phyloP scores from a whole-genome alignment of 2,329 filamentous ascomycete genomes.

The Chaetomium sp. region DNA sequence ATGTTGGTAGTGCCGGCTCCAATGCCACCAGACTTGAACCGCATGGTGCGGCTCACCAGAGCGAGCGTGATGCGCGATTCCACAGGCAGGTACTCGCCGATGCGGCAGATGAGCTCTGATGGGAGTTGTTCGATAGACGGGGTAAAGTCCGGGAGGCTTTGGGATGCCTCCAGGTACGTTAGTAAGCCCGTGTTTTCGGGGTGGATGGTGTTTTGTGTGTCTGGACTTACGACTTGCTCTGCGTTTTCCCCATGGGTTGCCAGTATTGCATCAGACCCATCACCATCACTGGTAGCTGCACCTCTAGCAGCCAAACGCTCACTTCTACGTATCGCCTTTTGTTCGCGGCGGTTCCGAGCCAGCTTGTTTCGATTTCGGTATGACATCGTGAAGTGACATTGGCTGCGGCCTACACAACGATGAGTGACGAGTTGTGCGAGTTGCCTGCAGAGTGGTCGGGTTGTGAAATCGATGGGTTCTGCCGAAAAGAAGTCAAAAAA shows the following conservation, averaged over 20 bases:
- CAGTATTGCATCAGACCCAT: neutral
- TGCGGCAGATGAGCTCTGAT: neutral
- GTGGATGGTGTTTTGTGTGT: neutral
- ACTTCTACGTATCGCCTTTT: neutral
- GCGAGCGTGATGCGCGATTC: neutral
- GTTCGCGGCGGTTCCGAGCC: neutral
- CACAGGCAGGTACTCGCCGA: neutral
- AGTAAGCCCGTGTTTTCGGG: neutral
- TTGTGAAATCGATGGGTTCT: too few relatives aligned
- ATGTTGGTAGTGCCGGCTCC: neutral
- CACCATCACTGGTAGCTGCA: neutral
- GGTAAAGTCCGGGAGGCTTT: neutral
- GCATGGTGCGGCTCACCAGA: neutral
- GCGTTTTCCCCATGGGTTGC: neutral
- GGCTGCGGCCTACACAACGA: too few relatives aligned
- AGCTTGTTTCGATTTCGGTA: neutral
- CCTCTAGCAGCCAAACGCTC: neutral
- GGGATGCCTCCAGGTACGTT: neutral
- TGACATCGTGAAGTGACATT: neutral
- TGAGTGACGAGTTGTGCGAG: too few relatives aligned
- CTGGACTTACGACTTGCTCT: neutral
- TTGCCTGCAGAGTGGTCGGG: too few relatives aligned
- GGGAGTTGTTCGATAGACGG: neutral
- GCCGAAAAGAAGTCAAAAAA: too few relatives aligned
- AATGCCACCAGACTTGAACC: neutral